Evolutionary conservation across 768 basidiomycete species (phyloP).

Genomic region (Mycena sanguinolenta): DNA sequence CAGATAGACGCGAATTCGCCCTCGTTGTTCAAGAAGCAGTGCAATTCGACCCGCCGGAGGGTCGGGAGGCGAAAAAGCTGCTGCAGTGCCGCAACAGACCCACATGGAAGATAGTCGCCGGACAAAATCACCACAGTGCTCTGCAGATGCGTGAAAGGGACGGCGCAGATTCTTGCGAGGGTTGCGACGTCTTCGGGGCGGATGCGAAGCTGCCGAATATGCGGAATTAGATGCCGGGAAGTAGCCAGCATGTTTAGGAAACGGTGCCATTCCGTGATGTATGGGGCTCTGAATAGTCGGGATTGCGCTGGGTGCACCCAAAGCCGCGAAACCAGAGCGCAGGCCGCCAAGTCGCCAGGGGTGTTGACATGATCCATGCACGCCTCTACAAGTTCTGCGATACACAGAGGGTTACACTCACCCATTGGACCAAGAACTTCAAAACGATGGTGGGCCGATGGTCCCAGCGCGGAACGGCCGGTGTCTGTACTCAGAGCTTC

Average conservation of each 20-base stretch:
- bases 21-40: neutral
- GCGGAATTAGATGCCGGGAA: neutral
- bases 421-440: neutral
- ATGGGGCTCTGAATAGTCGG: neutral
- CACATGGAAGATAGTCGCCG: neutral
- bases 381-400: neutral
- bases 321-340: neutral
- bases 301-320: neutral
- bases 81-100: neutral
- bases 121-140: neutral
- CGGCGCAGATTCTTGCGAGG: neutral
- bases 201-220: neutral
- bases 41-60: neutral
- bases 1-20: neutral
- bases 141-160: neutral
- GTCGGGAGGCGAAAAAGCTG: neutral
- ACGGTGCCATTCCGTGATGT: too few relatives aligned
- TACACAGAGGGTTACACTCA: neutral
- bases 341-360: neutral
- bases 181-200: neutral
- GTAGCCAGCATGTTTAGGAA: neutral
- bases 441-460: too few relatives aligned
- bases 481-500: too few relatives aligned
- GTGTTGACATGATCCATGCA: neutral
- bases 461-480: too few relatives aligned